Base-by-base conservation (phyloP, 495 filamentous ascomycete genomes). In the Astrothelium macrocarpum region DNA sequence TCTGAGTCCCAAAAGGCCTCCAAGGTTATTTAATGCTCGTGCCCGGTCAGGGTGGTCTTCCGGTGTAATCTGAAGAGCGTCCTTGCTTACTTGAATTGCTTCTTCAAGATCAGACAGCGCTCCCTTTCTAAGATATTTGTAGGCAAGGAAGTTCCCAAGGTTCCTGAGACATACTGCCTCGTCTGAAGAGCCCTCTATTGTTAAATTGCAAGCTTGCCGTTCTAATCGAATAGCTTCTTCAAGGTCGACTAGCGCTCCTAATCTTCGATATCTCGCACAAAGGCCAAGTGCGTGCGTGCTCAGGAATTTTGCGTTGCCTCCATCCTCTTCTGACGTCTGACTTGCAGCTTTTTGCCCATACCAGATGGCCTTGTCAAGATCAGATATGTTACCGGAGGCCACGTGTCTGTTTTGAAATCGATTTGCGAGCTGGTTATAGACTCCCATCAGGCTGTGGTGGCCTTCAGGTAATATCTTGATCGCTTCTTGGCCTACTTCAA, bases 271-370 rank as follows among this genome's bases (percentile, higher is more conserved):
- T 42, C 36, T 42, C 7, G 5, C 36, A 7, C 28, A 59, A 46
- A 53, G 56, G 16, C 36, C 5, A 42, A 42, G 5, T 42, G 7
- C 36, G 16, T 7, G 36, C 7, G 5, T 42, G 36, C 16, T 42
- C 36, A 42, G 16, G 7, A 5, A 42, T 42, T 16, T 42, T 42
- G 16, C 36, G 5, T 42, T 29, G 58, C 59, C 43, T 4, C 45
- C 45, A 36, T 64, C 45, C 45, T 64, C 62, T 1, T 64, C 23
- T 59, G 62, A 46, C 5, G 62, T 64, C 20, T 2, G 18, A 32
- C 59, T 26, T 9, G 59, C 46, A 2, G 62, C 49, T 11, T 32
- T 64, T 25, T 59, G 28, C 20, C 20, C 32, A 59, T 4, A 1
- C 12, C 36, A 12, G 20, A 64, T 31, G 1, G 62, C 62, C 2